Conservation (phyloP, 345 rosid genomes). For the Heritiera littoralis region DNA sequence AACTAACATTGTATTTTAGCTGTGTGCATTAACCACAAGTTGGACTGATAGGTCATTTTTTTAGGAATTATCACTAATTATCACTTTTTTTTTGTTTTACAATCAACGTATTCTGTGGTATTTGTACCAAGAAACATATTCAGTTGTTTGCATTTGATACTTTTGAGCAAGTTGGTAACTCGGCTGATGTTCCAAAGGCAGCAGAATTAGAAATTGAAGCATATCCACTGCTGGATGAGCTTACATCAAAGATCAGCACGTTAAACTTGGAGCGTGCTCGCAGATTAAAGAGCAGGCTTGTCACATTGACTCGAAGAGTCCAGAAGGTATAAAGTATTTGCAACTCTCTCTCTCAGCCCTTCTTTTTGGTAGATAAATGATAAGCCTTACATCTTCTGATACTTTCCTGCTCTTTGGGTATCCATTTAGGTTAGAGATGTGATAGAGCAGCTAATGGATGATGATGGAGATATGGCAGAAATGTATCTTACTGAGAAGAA, state of each 20-base stretch:
- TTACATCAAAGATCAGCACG: conserved; percentile 96
- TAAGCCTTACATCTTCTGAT: neutral
- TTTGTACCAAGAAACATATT: too few species aligned
- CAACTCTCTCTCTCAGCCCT: neutral
- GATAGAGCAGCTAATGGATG: conserved; percentile 99
- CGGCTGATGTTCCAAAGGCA: conserved; percentile 55
- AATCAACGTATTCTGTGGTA: neutral
- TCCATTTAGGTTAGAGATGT: conserved; percentile 82
- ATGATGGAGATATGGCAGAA: conserved; percentile 99
- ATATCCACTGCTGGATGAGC: conserved; percentile 92
- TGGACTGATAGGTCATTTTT: neutral
- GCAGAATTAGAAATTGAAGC: conserved; percentile 99
- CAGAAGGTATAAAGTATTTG: conserved; percentile 62
- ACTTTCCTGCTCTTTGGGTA: conserved; percentile 7
- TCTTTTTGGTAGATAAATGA: conserved; percentile 6
- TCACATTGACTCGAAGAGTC: conserved; percentile 88
- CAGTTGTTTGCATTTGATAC: conserved; percentile 12
- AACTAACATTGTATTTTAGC: neutral
- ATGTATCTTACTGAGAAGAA: conserved; percentile 99
- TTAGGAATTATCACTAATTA: neutral
- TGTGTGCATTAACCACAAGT: neutral
- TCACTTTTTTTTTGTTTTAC: neutral
- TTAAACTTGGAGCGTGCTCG: conserved; percentile 93
- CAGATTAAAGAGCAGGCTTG: conserved; percentile 95
- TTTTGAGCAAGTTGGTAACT: conserved; percentile 23